These are phyloP conservation scores for Sclerotinia borealis DNA, from an alignment of 2,329 filamentous ascomycete species.

Conservation along the genomic window DNA sequence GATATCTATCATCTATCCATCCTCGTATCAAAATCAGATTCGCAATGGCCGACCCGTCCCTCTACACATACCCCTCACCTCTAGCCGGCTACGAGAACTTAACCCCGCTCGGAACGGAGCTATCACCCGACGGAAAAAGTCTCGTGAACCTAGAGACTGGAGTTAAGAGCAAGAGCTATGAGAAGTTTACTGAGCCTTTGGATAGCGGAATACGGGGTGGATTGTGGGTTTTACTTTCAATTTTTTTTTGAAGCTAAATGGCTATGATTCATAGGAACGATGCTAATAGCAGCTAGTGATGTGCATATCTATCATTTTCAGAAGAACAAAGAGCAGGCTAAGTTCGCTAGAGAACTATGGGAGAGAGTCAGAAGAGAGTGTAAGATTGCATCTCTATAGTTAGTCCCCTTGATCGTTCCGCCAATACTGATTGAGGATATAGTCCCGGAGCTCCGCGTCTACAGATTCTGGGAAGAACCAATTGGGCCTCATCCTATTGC, in stretches of 20 bases:
- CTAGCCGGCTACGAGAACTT: conserved; percentile 45
- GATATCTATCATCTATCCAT: no score
- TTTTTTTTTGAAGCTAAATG: not conserved
- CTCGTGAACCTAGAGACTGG: conserved; percentile 59
- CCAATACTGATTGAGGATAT: not conserved
- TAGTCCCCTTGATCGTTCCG: not conserved
- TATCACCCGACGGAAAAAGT: conserved; percentile 68
- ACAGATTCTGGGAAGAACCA: conserved; percentile 68
- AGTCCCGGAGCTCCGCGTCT: conserved; percentile 84
- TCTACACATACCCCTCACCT: conserved; percentile 46
- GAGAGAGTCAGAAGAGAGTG: conserved; percentile 76
- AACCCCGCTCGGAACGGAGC: conserved; percentile 39
- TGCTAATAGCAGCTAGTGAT: conserved; percentile 44
- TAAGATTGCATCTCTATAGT: conserved; percentile 36
- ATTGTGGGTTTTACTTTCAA: conserved; percentile 51
- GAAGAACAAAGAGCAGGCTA: conserved; percentile 52
- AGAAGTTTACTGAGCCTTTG: conserved; percentile 61
- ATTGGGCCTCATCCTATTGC: conserved; percentile 76
- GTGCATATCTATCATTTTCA: conserved; percentile 80
- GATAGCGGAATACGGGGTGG: conserved; percentile 60
- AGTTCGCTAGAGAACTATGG: conserved; percentile 68
- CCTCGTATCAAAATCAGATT: no score
- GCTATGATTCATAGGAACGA: not conserved
- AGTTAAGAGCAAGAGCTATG: conserved; percentile 61
- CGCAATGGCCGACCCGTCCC: conserved; percentile 43